phyloP scores from a whole-genome alignment of 2,329 filamentous ascomycete genomes.

The Claviceps cyperi region DNA sequence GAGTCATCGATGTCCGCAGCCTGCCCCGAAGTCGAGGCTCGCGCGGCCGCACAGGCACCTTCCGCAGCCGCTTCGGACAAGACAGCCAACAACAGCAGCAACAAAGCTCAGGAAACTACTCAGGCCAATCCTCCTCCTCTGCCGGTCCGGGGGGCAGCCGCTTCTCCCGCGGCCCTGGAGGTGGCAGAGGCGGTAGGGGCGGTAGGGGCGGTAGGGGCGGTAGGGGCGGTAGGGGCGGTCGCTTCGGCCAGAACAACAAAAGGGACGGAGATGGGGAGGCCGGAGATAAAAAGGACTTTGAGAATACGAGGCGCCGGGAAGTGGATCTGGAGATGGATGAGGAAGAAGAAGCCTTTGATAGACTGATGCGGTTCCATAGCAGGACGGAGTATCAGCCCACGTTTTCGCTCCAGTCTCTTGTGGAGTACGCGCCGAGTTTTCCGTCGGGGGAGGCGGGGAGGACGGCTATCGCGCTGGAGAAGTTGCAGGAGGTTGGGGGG shows the following conservation, averaged over 20 bases:
- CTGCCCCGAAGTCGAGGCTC: conserved; percentile 18
- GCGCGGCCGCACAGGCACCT: conserved; percentile 13
- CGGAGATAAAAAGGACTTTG: no score
- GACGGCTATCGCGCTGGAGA: conserved; percentile 20
- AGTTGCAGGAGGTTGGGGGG: conserved; percentile 19
- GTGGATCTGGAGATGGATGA: no score
- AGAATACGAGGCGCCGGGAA: no score
- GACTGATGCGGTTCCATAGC: conserved; percentile 19
- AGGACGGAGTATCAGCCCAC: conserved; percentile 18
- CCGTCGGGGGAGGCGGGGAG: conserved; percentile 16
- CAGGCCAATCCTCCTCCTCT: conserved; percentile 1
- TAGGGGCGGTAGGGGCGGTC: conserved; percentile 9
- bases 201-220: conserved; percentile 5
- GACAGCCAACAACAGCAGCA: background rate
- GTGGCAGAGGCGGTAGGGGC: conserved; percentile 9
- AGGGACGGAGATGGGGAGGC: conserved; percentile 7
- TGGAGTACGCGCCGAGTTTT: conserved; percentile 16
- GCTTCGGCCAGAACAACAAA: conserved; percentile 12
- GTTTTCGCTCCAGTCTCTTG: conserved; percentile 18
- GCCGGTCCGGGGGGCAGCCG: conserved; percentile 6
- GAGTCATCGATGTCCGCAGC: conserved; percentile 25
- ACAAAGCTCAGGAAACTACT: background rate
- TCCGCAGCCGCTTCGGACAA: conserved; percentile 8
- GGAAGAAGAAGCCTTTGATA: no score
- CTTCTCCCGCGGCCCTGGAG: conserved; percentile 8